Evolutionary conservation across 441 rosid species (phyloP), one percentile per base, ranked within the genome.

Genomic region (Populus tomentosa): DNA sequence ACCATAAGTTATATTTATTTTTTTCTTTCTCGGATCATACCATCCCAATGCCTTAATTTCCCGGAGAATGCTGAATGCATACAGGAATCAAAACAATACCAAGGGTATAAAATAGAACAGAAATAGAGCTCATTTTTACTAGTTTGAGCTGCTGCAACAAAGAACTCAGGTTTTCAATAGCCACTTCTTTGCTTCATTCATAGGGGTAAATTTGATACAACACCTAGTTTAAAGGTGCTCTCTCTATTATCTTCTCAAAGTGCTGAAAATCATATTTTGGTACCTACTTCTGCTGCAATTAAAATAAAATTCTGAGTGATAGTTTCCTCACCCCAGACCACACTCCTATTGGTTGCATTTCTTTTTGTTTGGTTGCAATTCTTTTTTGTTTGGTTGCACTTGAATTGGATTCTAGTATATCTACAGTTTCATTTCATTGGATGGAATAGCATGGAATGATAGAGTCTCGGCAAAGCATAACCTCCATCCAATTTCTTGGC

Each of bases 121-220:
- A 61, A 10, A 70, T 66, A 76, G 71, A 65, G n/a, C 35, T 68
- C 75, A 69, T 65, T 16, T 75, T 40, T 50, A 23, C 11, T 56
- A 61, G 13, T 21, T 61, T 65, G 70, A 53, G 40, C 4, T 10
- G 28, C 71, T 33, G 42, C 30, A 35, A 67, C 63, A 33, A 50
- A 36, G 42, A 5, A 50, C 3, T 66, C 53, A 40, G 18, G 14
- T 36, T 67, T 36, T 61, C 18, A 23, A 40, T 30, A 66, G 20
- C 72, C 26, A 3, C 40, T 77, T 67, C 32, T 72, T 18, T 30
- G 40, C 67, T 53, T 46, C 70, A 68, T 72, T 36, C 21, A 23
- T 70, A 46, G 56, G 4, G 65, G 78, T 70, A 66, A 63, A 76
- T 69, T 63, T 70, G 65, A 71, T 61, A 69, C 80, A 85, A 59